Percentiles rank a stretch among this genome's conserved stretches.
Evolutionary conservation across 2,329 filamentous ascomycete genomes (phyloP).

Genomic region (Trichoderma sp.): DNA sequence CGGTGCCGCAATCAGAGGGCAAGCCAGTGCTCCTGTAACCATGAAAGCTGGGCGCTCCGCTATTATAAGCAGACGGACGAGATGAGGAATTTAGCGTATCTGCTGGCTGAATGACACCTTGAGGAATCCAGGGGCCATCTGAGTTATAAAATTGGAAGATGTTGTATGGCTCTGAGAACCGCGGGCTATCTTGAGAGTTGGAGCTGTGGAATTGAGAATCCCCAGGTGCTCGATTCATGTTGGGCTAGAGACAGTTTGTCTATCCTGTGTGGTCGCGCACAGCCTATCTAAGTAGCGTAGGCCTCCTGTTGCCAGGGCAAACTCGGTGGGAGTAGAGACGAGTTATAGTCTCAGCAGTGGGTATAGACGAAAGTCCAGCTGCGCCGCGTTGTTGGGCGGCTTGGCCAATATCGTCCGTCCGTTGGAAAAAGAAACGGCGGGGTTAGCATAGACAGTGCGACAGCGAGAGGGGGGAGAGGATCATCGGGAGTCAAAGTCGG

Average conservation of each 20-base stretch:
- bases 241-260: neutral
- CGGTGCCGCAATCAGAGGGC: conserved; percentile 42
- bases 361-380: neutral
- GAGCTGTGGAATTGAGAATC: neutral
- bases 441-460: neutral
- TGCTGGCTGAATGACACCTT: conserved; percentile 22
- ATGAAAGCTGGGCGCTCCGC: conserved; percentile 21
- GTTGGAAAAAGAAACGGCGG: neutral
- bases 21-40: conserved; percentile 30
- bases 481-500: conserved; percentile 1
- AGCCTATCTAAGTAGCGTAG: neutral
- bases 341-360: conserved; percentile 1
- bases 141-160: conserved; percentile 38
- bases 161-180: conserved; percentile 24
- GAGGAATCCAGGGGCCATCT: conserved; percentile 46
- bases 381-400: neutral
- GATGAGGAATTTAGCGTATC: conserved; percentile 17
- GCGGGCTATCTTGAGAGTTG: conserved; percentile 2
- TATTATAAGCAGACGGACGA: conserved; percentile 18
- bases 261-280: neutral
- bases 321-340: neutral
- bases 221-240: neutral
- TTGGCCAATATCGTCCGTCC: neutral
- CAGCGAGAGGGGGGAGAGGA: neutral
- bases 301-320: neutral